phyloP scores from a whole-genome alignment of 2,329 filamentous ascomycete genomes.

The Alternaria angustiovoidea region DNA sequence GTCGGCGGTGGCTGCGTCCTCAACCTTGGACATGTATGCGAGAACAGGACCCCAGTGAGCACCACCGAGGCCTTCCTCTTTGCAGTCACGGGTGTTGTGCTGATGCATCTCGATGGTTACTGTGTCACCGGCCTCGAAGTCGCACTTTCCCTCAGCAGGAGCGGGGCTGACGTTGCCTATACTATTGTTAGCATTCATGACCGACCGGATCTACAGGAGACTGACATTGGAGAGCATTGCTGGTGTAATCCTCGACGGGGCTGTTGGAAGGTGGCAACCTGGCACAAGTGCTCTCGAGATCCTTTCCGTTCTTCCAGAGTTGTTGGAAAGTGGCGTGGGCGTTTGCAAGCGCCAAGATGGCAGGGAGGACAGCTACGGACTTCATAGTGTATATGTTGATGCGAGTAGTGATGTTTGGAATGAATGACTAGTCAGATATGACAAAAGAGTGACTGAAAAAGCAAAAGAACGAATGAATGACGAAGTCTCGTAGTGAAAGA shows the following conservation, averaged over 20 bases:
- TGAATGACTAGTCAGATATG: constrained; percentile 26
- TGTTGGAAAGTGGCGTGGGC: constrained; percentile 43
- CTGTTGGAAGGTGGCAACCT: constrained; percentile 39
- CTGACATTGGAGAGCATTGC: constrained; percentile 41
- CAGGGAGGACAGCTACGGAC: constrained; percentile 37
- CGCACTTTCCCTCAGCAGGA: constrained; percentile 36
- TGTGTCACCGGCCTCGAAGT: constrained; percentile 36
- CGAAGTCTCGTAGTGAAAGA: constrained; percentile 35
- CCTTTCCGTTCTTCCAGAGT: constrained; percentile 42
- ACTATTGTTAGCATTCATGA: not conserved
- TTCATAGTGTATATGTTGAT: constrained; percentile 28
- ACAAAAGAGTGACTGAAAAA: constrained; percentile 38
- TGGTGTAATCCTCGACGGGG: constrained; percentile 41
- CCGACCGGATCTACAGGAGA: not conserved
- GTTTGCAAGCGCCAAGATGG: constrained; percentile 37
- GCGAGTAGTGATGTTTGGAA: constrained; percentile 19
- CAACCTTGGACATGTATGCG: constrained; percentile 57
- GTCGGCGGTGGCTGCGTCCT: constrained; percentile 53
- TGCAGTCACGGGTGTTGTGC: constrained; percentile 34
- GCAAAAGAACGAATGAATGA: constrained; percentile 20
- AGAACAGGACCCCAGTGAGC: constrained; percentile 63
- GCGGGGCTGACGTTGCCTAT: constrained; percentile 37
- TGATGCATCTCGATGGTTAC: constrained; percentile 45
- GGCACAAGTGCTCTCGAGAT: constrained; percentile 41
- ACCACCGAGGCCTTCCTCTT: constrained; percentile 35